These are phyloP conservation scores for Otatea glauca DNA, from an alignment of 176 grass and related monocot species.

Conservation along the genomic window DNA sequence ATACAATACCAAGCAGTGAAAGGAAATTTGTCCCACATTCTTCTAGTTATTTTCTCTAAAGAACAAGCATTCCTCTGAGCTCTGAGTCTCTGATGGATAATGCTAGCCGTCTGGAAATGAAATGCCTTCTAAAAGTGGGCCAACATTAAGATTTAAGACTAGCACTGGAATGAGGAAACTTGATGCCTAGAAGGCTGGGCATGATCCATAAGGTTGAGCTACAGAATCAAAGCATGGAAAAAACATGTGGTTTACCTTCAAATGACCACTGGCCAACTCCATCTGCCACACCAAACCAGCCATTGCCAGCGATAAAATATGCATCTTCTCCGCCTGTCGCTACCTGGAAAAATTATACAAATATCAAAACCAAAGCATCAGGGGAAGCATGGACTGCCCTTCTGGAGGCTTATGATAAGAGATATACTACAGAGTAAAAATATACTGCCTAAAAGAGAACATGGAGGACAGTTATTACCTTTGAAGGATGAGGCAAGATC, in stretches of 20 bases:
- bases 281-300: conserved; percentile 93
- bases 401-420: background rate
- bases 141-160: background rate
- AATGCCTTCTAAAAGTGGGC: background rate
- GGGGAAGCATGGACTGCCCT: background rate
- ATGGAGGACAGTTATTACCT: conserved; percentile 51
- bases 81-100: background rate
- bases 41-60: background rate
- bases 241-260: conserved; percentile 58
- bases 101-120: conserved; percentile 12
- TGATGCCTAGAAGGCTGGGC: background rate
- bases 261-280: conserved; percentile 99
- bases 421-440: background rate
- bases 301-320: conserved; percentile 65
- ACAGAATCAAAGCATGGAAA: conserved; percentile 23
- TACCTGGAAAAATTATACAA: conserved; percentile 51
- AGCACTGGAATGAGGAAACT: background rate
- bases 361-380: conserved; percentile 9
- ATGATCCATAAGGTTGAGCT: conserved; percentile 19
- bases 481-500: conserved; percentile 94
- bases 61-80: background rate
- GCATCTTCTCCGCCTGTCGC: conserved; percentile 92
- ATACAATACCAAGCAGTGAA: background rate
- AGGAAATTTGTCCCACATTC: background rate
- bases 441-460: background rate